phyloP scores from a whole-genome alignment of 2,329 filamentous ascomycete genomes.

The Penicillium sp. region DNA sequence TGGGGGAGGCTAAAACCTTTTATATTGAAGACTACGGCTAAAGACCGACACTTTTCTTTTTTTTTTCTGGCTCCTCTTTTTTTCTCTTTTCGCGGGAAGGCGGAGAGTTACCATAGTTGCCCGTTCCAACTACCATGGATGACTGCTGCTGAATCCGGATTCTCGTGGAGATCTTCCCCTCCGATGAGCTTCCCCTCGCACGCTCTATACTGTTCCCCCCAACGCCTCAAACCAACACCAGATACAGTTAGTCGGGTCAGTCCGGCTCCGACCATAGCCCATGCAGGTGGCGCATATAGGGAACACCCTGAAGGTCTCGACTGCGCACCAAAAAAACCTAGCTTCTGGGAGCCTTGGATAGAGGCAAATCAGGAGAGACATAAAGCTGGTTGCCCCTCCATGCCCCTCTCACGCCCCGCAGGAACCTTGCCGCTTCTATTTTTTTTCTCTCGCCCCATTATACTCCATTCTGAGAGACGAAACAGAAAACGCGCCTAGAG shows the following conservation, averaged over 20 bases:
- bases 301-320: not conserved
- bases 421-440: slow-evolving; percentile 22
- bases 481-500: not conserved
- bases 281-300: not conserved
- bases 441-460: slow-evolving; percentile 8
- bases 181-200: no score
- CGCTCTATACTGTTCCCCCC: not conserved
- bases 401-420: slow-evolving; percentile 19
- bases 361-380: slow-evolving; percentile 13
- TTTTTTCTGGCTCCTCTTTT: not conserved
- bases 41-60: not conserved
- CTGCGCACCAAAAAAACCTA: not conserved
- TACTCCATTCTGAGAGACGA: not conserved
- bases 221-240: not conserved
- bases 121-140: slow-evolving; percentile 3
- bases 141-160: not conserved
- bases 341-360: not conserved
- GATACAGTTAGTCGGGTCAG: not conserved
- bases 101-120: slow-evolving; percentile 8
- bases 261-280: not conserved
- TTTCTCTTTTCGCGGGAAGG: slow-evolving; percentile 5
- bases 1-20: slow-evolving; percentile 10
- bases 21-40: slow-evolving; percentile 11
- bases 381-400: slow-evolving; percentile 11
- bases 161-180: slow-evolving; percentile 5